Conservation (phyloP, 768 basidiomycete genomes). For the Tephrocybe sp. region DNA sequence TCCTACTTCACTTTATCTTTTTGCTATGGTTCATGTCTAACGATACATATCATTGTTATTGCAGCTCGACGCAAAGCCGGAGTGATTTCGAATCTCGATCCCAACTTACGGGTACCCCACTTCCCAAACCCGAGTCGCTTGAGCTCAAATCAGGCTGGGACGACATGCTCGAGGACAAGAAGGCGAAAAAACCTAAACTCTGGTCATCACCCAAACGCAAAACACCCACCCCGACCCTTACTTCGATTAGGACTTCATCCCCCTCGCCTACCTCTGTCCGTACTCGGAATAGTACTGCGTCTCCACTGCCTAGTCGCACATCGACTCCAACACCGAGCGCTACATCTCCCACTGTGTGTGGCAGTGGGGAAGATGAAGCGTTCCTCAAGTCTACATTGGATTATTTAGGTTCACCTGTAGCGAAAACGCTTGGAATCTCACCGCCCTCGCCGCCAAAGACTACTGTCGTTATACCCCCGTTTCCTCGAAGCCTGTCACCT, state of each 20-base stretch:
- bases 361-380: conserved; percentile 36
- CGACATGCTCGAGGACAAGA: conserved; percentile 34
- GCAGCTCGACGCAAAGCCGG: conserved; percentile 8
- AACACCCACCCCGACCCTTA: conserved; percentile 18
- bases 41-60: background rate
- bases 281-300: conserved; percentile 15
- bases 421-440: conserved; percentile 38
- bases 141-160: conserved; percentile 52
- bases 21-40: background rate
- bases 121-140: conserved; percentile 24
- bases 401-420: conserved; percentile 44
- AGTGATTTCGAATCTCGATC: conserved; percentile 16
- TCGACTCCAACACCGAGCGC: conserved; percentile 23
- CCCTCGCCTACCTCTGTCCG: conserved; percentile 18
- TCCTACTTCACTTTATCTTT: background rate
- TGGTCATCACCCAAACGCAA: conserved; percentile 17
- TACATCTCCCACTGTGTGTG: conserved; percentile 2
- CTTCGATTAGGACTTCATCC: too few species aligned
- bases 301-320: conserved; percentile 25
- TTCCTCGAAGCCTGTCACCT: too few species aligned
- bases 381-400: conserved; percentile 43
- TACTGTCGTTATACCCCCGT: conserved; percentile 9
- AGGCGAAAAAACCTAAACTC: conserved; percentile 27
- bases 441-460: too few species aligned
- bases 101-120: conserved; percentile 20